These are phyloP conservation scores for Geum urbanum DNA, from an alignment of 306 rosid genomes.

Conservation along the genomic window DNA sequence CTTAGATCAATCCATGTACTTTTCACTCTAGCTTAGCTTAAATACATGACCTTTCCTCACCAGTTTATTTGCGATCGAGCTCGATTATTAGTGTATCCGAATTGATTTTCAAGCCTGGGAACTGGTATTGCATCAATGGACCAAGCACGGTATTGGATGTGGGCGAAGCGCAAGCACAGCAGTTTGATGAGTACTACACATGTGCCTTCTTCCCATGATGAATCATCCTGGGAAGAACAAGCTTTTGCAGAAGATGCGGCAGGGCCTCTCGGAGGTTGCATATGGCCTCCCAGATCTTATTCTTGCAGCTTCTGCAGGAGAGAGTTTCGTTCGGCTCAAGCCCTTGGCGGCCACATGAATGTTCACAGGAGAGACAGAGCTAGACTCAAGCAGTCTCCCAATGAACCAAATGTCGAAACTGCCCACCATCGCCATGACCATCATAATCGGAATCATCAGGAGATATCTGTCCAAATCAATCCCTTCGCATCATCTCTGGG, in stretches of 20 bases:
- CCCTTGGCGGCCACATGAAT: constrained; percentile 95
- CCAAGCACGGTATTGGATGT: constrained; percentile 53
- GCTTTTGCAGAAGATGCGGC: constrained; percentile 85
- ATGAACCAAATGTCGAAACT: constrained; percentile 23
- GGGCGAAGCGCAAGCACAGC: constrained; percentile 57
- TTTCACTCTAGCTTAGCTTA: constrained; percentile 18
- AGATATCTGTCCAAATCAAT: constrained; percentile 7
- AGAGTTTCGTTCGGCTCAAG: constrained; percentile 93
- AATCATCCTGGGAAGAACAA: constrained; percentile 90
- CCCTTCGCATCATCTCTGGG: constrained; percentile 33
- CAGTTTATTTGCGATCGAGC: not conserved
- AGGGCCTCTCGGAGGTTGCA: constrained; percentile 70
- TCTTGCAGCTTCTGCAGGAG: constrained; percentile 88
- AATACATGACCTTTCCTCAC: constrained; percentile 4
- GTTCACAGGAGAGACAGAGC: constrained; percentile 94
- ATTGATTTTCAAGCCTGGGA: not conserved
- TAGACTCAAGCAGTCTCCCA: constrained; percentile 60
- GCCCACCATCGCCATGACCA: constrained; percentile 6
- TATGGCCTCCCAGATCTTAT: constrained; percentile 95
- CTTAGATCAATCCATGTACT: constrained; percentile 22
- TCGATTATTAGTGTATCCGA: not conserved
- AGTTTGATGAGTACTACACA: constrained; percentile 19
- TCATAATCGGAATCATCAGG: constrained; percentile 2
- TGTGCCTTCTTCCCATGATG: constrained; percentile 26
- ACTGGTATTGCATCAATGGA: constrained; percentile 40